phyloP scores from a whole-genome alignment of 2,329 filamentous ascomycete species.

The Fusarium clavum region DNA sequence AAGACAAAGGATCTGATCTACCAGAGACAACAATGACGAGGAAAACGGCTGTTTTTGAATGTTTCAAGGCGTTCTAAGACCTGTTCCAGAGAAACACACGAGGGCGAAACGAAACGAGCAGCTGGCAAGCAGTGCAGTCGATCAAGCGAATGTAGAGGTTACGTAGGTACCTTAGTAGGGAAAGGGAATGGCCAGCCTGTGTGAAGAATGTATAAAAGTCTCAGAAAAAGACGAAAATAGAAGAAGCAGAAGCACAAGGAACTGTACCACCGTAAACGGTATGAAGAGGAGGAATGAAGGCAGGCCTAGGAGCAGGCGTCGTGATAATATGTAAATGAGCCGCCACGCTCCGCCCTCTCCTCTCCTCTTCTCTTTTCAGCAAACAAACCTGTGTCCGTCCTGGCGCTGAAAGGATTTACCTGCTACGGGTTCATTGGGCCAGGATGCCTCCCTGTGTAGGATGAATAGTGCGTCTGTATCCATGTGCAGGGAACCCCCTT shows the following conservation, averaged over 20 bases:
- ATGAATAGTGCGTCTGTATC: not conserved
- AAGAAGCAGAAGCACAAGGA: slow-evolving; percentile 17
- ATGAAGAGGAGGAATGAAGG: slow-evolving; percentile 35
- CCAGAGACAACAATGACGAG: slow-evolving; percentile 20
- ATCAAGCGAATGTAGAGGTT: slow-evolving; percentile 3
- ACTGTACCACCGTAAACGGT: slow-evolving; percentile 30
- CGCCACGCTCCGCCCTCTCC: slow-evolving; percentile 8
- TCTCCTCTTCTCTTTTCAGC: slow-evolving; percentile 4
- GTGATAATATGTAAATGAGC: slow-evolving; percentile 44
- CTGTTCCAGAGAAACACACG: slow-evolving; percentile 23
- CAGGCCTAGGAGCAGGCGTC: slow-evolving; percentile 33
- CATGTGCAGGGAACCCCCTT: not conserved
- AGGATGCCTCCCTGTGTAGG: slow-evolving; percentile 4
- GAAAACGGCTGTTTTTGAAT: slow-evolving; percentile 34
- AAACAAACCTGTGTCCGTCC: not conserved
- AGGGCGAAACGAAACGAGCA: slow-evolving; percentile 5
- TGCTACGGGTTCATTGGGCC: slow-evolving; percentile 1
- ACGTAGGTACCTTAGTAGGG: not conserved
- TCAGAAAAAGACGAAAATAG: slow-evolving; percentile 14
- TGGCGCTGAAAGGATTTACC: slow-evolving; percentile 17
- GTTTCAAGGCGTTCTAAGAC: slow-evolving; percentile 31
- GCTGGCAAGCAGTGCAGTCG: slow-evolving; percentile 23
- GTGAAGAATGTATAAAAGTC: slow-evolving; percentile 32
- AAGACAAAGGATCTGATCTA: slow-evolving; percentile 25
- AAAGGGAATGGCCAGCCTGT: slow-evolving; percentile 32